Percentiles rank a stretch among this genome's conserved stretches.
Evolutionary conservation across 805 yeast species (phyloP).

Genomic region (Hemisphaericaspora nanyangensis): DNA sequence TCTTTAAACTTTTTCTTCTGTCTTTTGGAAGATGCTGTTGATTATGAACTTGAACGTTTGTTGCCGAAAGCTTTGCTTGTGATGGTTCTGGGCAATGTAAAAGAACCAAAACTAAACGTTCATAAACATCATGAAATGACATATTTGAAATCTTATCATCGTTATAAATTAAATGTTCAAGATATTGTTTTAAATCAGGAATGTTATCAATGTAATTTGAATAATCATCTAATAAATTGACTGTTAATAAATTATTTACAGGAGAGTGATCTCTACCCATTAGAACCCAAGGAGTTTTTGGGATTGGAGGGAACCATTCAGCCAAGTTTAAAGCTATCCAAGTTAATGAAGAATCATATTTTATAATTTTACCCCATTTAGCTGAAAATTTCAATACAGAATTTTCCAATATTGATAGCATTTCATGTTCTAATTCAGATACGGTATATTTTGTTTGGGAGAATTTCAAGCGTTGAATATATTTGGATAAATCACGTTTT

Average conservation of each 20-base stretch:
- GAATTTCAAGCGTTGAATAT: constrained; percentile 46
- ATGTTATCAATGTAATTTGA: constrained; percentile 33
- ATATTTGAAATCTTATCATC: constrained; percentile 27
- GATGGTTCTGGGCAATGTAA: constrained; percentile 65
- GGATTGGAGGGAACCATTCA: constrained; percentile 79
- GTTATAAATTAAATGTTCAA: constrained; percentile 23
- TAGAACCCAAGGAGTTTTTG: constrained; percentile 49
- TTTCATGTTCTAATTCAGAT: constrained; percentile 45
- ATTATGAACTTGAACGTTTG: no score
- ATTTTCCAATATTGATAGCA: constrained; percentile 53
- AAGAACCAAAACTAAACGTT: constrained; percentile 69
- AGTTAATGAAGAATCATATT: constrained; percentile 76
- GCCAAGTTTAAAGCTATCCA: constrained; percentile 89
- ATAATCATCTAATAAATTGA: constrained; percentile 35
- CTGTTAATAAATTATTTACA: constrained; percentile 22
- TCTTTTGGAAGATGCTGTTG: no score
- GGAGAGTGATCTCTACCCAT: constrained; percentile 48
- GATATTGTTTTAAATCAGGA: constrained; percentile 19
- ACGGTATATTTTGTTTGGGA: constrained; percentile 18
- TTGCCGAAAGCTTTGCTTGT: no score
- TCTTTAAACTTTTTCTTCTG: neutral
- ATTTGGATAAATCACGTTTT: constrained; percentile 56
- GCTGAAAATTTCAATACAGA: constrained; percentile 60
- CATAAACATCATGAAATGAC: constrained; percentile 67
- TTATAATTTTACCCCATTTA: constrained; percentile 76